phyloP scores from a whole-genome alignment of 495 filamentous ascomycete genomes.

The Parathielavia appendiculata region DNA sequence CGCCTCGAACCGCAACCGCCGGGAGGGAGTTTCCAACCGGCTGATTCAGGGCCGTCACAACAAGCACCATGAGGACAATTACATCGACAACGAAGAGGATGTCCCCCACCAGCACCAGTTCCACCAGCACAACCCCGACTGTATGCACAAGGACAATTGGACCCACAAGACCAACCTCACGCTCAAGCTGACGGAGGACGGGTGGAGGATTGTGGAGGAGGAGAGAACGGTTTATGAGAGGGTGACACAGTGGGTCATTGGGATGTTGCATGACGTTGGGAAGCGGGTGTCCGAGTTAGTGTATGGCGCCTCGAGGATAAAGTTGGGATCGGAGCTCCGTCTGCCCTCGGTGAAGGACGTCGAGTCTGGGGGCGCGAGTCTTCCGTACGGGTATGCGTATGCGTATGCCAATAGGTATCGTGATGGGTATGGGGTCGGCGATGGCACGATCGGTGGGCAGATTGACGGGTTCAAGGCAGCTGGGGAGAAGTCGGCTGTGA shows the following conservation, averaged over 20 bases:
- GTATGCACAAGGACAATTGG: too few species aligned
- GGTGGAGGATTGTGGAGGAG: background rate
- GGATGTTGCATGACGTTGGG: background rate
- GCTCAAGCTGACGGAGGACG: background rate
- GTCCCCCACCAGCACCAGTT: too few species aligned
- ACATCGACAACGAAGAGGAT: background rate
- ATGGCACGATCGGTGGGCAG: background rate
- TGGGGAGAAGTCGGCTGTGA: background rate
- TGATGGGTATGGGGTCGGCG: background rate
- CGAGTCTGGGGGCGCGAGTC: background rate
- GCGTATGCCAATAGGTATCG: too few species aligned
- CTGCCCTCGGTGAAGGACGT: constrained; percentile 3
- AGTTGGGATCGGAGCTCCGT: background rate
- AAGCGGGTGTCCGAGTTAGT: background rate
- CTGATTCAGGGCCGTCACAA: background rate
- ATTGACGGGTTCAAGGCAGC: background rate
- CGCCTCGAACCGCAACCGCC: constrained; percentile 12
- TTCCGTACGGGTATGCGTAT: too few species aligned
- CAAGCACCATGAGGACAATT: background rate
- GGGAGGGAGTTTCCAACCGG: background rate
- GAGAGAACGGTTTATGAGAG: background rate
- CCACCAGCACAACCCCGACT: background rate
- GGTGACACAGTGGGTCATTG: background rate
- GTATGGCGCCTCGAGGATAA: background rate
- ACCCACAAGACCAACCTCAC: too few species aligned